Evolutionary conservation across 352 stramenopile genomes (phyloP).

Genomic region (Stramenopiles sp.): DNA sequence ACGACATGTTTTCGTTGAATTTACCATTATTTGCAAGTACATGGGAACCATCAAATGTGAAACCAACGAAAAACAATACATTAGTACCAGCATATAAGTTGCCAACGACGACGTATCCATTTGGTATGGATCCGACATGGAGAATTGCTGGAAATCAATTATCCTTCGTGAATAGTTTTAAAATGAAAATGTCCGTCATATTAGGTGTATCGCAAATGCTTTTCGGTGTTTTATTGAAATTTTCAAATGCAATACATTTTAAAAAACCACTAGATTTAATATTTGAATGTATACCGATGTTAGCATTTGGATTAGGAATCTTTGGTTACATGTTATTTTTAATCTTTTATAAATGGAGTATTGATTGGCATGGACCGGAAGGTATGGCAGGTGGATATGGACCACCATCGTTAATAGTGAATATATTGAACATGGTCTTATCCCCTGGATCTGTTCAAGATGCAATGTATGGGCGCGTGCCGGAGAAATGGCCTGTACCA

Average conservation of each 20-base stretch:
- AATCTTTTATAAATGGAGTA: slow-evolving; percentile 97
- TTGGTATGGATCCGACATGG: slow-evolving; percentile 94
- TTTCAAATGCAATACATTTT: slow-evolving; percentile 89
- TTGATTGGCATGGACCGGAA: slow-evolving; percentile 84
- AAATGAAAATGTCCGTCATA: slow-evolving; percentile 99
- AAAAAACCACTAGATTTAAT: slow-evolving; percentile 77
- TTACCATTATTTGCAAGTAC: slow-evolving; percentile 88
- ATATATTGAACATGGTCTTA: slow-evolving; percentile 95
- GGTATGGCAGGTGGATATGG: slow-evolving; percentile 77
- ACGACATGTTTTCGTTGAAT: slow-evolving; percentile 94
- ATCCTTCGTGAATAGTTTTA: slow-evolving; percentile 99
- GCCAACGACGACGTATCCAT: slow-evolving; percentile 44
- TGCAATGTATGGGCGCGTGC: neutral
- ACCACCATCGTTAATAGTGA: slow-evolving; percentile 90
- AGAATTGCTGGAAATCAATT: slow-evolving; percentile 90
- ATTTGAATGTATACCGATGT: slow-evolving; percentile 87
- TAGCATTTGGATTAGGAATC: slow-evolving; percentile 81
- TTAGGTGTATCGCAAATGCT: slow-evolving; percentile 97
- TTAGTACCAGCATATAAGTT: slow-evolving; percentile 29
- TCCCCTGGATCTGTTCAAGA: slow-evolving; percentile 37
- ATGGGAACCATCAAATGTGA: slow-evolving; percentile 59
- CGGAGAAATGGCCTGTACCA: neutral
- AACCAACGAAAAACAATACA: slow-evolving; percentile 38
- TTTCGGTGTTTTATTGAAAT: slow-evolving; percentile 83
- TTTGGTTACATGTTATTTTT: slow-evolving; percentile 98